Percentiles rank a stretch among this genome's conserved stretches.
Conservation (phyloP, 2,329 filamentous ascomycete genomes). For the Clathrospora elynae region DNA sequence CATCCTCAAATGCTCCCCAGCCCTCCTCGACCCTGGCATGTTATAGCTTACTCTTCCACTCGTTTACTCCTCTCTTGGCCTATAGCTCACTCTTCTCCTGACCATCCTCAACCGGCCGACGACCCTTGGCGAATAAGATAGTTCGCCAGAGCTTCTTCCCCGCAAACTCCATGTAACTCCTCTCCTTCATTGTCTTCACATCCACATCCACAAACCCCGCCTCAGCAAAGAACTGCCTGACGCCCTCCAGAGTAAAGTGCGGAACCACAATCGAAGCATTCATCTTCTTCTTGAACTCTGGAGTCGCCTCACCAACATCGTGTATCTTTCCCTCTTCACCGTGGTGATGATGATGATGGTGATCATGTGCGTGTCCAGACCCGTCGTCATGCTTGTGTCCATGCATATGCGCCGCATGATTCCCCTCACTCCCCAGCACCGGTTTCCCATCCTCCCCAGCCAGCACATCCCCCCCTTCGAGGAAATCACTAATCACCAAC, state of each 20-base stretch:
- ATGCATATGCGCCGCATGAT: constrained; percentile 31
- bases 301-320: constrained; percentile 8
- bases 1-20: no score
- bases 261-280: constrained; percentile 65
- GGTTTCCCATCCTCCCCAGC: constrained; percentile 35
- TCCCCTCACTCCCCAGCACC: constrained; percentile 31
- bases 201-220: constrained; percentile 65
- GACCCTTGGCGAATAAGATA: constrained; percentile 59
- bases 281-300: constrained; percentile 39
- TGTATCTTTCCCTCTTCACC: constrained; percentile 7
- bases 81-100: constrained; percentile 35
- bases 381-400: constrained; percentile 30
- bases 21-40: background rate
- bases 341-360: constrained; percentile 17
- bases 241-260: constrained; percentile 66
- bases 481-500: constrained; percentile 70
- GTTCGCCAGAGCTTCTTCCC: constrained; percentile 50
- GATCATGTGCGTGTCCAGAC: constrained; percentile 22
- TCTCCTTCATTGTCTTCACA: constrained; percentile 60
- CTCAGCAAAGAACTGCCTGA: constrained; percentile 65
- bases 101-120: constrained; percentile 45
- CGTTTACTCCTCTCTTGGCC: no score
- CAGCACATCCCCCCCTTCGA: constrained; percentile 56
- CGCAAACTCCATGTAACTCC: constrained; percentile 53
- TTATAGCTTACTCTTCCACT: no score